Base-by-base conservation (phyloP, 2,329 filamentous ascomycete genomes). In the Xylariaceae sp. region DNA sequence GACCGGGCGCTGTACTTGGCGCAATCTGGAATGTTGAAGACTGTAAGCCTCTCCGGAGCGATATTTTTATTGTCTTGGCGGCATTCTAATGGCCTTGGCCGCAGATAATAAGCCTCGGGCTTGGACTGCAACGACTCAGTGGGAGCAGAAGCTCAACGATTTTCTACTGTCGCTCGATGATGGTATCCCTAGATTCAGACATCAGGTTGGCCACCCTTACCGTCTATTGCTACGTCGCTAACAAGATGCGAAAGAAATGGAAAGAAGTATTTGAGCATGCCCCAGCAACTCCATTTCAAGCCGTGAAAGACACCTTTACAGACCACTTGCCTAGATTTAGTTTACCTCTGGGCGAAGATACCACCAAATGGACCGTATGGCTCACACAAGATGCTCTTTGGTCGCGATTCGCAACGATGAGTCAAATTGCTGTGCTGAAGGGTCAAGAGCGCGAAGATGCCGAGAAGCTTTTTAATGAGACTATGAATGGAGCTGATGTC, bases 1-100 rank as follows among this genome's bases (percentile, higher is more conserved):
- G 74, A 53, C 79, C 79, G 1, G 73, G 73, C 6, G 76, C 75
- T 6, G 69, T 70, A 19, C 67, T 89, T 19, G 84, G 79, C 12
- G 62, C 86, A 59, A 81, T 89, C 39, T 89, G 85, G 85, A 88
- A 87, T 52, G 68, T 83, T 44, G 83, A 87, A 59, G 80, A 85
- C 49, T 87, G 82, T 83, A 63, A 55, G 73, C 19, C n/a, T n/a
- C n/a, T n/a, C n/a, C n/a, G n/a, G n/a, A n/a, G n/a, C n/a, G n/a
- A n/a, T n/a, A n/a, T n/a, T n/a, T n/a, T n/a, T n/a, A n/a, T n/a
- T n/a, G n/a, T n/a, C n/a, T n/a, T n/a, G 9, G 18, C 16, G 9
- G 31, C 29, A 17, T 8, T 41, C 39, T 53, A 34, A 48, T 41
- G 39, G 15, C 15, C 13, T 17, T 47, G 46, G 31, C 16, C 38